Conservation (phyloP, 495 filamentous ascomycete species). For the Annulohypoxylon nitens region DNA sequence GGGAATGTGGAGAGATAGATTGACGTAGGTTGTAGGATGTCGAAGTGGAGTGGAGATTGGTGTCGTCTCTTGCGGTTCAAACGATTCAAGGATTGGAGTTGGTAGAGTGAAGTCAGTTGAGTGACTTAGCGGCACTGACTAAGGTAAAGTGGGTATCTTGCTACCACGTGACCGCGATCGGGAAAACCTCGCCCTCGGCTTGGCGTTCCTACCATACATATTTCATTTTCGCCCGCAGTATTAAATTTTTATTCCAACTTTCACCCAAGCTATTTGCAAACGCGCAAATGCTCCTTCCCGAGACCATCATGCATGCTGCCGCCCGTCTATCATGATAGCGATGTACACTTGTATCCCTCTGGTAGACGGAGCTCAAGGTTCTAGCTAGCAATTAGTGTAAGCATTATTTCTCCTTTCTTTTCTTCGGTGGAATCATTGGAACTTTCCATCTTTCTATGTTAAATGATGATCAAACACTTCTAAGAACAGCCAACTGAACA, state of each 20-base stretch:
- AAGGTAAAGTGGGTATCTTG: background rate
- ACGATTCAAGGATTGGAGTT: constrained; percentile 9
- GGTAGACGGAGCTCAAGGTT: background rate
- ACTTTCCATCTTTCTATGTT: background rate
- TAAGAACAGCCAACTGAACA: constrained; percentile 73
- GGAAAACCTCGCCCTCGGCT: constrained; percentile 38
- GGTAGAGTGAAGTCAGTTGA: constrained; percentile 38
- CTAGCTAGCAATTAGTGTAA: constrained; percentile 34
- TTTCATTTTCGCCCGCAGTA: constrained; percentile 19
- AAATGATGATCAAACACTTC: constrained; percentile 65
- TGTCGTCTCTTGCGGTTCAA: constrained; percentile 16
- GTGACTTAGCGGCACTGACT: constrained; percentile 27
- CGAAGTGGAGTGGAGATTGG: constrained; percentile 39
- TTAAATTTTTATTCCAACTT: constrained; percentile 22
- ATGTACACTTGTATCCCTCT: background rate
- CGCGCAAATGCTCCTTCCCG: constrained; percentile 11
- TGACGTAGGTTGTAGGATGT: constrained; percentile 6
- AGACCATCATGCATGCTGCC: constrained; percentile 23
- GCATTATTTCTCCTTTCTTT: constrained; percentile 15
- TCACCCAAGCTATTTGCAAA: background rate
- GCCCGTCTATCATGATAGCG: background rate
- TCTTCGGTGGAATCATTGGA: background rate
- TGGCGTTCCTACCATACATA: constrained; percentile 20
- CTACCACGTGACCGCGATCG: constrained; percentile 31
- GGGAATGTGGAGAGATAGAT: constrained; percentile 2